Evolutionary conservation across 306 rosid species (phyloP).

Genomic region (Mucuna pruriens): DNA sequence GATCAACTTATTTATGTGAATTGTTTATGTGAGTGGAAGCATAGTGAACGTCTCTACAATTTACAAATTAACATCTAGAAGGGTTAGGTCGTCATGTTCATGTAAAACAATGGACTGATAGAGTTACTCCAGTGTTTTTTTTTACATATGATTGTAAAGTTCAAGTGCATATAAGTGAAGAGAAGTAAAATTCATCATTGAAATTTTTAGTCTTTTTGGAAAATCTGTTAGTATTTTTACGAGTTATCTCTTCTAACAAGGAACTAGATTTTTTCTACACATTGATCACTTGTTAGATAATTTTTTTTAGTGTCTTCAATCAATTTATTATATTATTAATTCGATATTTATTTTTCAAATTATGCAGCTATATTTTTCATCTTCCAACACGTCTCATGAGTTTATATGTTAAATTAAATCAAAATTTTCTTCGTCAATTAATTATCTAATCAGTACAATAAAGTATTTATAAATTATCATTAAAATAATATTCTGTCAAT

Average conservation of each 20-base stretch:
- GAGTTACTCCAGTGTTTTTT: no score
- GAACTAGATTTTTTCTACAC: no score
- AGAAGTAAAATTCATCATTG: no score
- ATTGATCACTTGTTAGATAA: no score
- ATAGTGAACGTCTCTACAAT: neutral
- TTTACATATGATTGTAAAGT: no score
- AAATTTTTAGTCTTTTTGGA: no score
- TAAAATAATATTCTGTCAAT: neutral
- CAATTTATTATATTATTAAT: neutral
- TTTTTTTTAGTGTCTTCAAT: neutral
- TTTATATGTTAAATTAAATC: neutral
- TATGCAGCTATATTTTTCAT: neutral
- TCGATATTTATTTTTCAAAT: neutral
- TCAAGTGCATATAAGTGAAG: no score
- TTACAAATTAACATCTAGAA: neutral
- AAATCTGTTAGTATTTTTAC: no score
- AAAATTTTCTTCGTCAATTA: neutral
- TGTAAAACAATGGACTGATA: neutral
- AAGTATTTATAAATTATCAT: neutral
- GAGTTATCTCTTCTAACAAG: no score
- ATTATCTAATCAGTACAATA: neutral
- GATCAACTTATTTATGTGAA: neutral
- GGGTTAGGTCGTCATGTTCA: neutral
- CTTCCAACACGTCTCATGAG: neutral
- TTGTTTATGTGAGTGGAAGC: neutral